These are phyloP conservation scores for Microcera coccophila DNA, from an alignment of 2,329 filamentous ascomycete species.

Conservation along the genomic window DNA sequence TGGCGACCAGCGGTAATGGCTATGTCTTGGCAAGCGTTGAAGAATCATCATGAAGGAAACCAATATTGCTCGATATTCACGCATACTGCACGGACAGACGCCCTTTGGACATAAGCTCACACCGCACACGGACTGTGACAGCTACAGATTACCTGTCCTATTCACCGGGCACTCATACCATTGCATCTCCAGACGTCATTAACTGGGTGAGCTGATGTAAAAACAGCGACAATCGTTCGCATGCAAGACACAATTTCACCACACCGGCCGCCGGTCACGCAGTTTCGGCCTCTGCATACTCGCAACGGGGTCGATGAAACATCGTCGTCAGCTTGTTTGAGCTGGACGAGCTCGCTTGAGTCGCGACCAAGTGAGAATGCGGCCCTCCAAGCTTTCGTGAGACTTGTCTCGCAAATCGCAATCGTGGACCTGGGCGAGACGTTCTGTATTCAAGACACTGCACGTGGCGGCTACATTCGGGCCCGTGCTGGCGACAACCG, in stretches of 20 bases:
- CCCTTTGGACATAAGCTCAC: too few species aligned
- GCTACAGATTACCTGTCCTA: too few species aligned
- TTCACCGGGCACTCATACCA: too few species aligned
- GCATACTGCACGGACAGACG: too few species aligned
- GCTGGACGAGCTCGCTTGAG: background rate
- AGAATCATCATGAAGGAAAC: too few species aligned
- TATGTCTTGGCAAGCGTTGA: too few species aligned
- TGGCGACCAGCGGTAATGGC: too few species aligned
- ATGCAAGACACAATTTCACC: constrained; percentile 1
- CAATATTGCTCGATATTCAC: too few species aligned
- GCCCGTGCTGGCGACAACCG: background rate
- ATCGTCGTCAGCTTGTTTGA: background rate
- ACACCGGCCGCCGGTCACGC: constrained; percentile 11
- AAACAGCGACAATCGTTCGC: too few species aligned
- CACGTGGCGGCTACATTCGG: background rate
- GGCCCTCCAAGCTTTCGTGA: background rate
- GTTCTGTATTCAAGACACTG: background rate
- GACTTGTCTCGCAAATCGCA: background rate
- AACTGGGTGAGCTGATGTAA: too few species aligned
- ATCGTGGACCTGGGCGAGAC: background rate
- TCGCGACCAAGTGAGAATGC: background rate
- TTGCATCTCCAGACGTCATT: too few species aligned
- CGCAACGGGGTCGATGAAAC: constrained; percentile 2
- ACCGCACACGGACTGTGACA: too few species aligned
- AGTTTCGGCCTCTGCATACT: constrained; percentile 16